Conservation (phyloP, 176 grass and related monocot genomes). For the Panicum miliaceum region DNA sequence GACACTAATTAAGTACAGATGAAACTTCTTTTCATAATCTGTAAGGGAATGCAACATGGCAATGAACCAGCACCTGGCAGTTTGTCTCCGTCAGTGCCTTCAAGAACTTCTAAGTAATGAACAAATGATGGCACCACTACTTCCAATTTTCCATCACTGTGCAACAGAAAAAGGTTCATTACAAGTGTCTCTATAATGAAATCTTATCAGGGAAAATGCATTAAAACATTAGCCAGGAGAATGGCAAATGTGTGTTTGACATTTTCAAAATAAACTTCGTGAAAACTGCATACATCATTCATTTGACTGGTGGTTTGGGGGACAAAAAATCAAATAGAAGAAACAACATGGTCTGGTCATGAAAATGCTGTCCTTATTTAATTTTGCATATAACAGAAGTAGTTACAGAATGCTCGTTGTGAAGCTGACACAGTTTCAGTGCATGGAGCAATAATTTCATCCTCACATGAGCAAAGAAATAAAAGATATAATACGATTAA, state of each 20-base stretch:
- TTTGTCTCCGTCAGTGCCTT: constrained; percentile 98
- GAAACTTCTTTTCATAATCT: constrained; percentile 19
- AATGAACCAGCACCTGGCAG: constrained; percentile 62
- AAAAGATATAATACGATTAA: constrained; percentile 19
- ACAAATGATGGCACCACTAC: constrained; percentile 96
- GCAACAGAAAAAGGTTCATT: constrained; percentile 33
- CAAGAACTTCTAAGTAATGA: constrained; percentile 97
- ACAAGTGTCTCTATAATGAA: constrained; percentile 28
- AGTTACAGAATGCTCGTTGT: constrained; percentile 15
- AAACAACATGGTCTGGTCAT: constrained; percentile 17
- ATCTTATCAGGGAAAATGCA: constrained; percentile 22
- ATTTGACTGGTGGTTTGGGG: neutral
- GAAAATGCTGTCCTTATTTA: constrained; percentile 3
- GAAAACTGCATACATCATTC: constrained; percentile 21
- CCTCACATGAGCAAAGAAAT: neutral
- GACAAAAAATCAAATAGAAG: constrained; percentile 7
- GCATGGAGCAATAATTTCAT: neutral
- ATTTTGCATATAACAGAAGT: constrained; percentile 16
- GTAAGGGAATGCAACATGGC: constrained; percentile 32
- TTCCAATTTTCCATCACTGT: constrained; percentile 89
- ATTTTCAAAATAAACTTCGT: constrained; percentile 12
- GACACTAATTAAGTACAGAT: constrained; percentile 5
- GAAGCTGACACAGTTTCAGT: constrained; percentile 3
- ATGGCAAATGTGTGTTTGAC: neutral
- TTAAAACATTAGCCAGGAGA: neutral